Evolutionary conservation across 257 asterid species (phyloP), one percentile per base, ranked within the genome.

Genomic region (Penstemon newberryi): DNA sequence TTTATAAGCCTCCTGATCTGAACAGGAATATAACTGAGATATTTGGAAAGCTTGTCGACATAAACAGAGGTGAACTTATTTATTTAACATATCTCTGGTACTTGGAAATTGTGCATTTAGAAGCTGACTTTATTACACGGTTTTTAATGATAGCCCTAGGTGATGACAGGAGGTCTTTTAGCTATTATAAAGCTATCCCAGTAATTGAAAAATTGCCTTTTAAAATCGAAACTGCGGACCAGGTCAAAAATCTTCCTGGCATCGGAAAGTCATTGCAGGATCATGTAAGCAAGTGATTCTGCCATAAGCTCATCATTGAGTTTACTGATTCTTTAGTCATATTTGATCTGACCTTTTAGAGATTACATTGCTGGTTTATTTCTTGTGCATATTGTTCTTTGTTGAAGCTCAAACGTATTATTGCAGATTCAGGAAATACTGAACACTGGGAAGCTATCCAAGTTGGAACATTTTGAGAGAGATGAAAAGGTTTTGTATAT

Each of bases 401-500:
- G 55, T 45, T 81, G 79, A 66, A 71, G 46, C 63, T 71, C 57
- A 57, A 61, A 38, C 50, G 37, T 72, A 63, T 59, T 37, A 74
- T 54, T 80, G 74, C 91, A 93, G 99, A 88, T 93, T 80, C 96
- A 85, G 86, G 99, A 93, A 87, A 93, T 93, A 80, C 87, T 90
- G 81, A 87, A 78, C 60, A 93, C 96, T 10, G 96, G 99, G 67
- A 93, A 82, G 85, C 92, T 93, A 33, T 83, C 96, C 63, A 93
- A 93, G 83, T 77, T 93, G 90, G 97, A 93, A 78, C 92, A 88
- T 79, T 93, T 93, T 65, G 91, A 88, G 87, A 84, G 72, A 67
- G 96, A 93, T 79, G 99, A 90, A 80, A 93, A 93, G 99, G 97
- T 90, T 73, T 43, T 61, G 25, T 66, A 33, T 41, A 7, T 72